phyloP scores from a whole-genome alignment of 805 yeast species.

The Kodamaea leandrae region DNA sequence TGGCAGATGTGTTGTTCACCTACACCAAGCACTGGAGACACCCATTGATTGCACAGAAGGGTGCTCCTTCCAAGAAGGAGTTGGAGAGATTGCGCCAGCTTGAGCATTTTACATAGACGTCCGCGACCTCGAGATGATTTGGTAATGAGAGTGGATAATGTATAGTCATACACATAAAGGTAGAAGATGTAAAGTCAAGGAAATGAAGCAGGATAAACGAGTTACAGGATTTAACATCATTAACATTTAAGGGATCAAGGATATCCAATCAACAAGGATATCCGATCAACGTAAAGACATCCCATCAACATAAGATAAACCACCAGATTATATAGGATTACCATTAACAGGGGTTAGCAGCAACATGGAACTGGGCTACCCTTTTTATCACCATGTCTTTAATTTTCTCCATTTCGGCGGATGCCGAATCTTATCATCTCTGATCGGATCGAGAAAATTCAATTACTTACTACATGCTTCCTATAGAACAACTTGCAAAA shows the following conservation, averaged over 20 bases:
- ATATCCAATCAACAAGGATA: too few species aligned
- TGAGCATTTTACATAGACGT: constrained; percentile 36
- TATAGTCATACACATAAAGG: neutral
- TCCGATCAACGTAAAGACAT: too few species aligned
- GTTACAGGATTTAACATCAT: too few species aligned
- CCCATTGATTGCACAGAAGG: constrained; percentile 46
- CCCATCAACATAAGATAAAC: too few species aligned
- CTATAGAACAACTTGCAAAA: constrained; percentile 49
- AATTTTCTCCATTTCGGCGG: neutral
- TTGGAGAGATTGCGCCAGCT: constrained; percentile 42
- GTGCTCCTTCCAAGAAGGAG: constrained; percentile 41
- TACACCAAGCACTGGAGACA: constrained; percentile 50
- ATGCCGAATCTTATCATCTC: neutral
- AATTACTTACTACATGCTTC: neutral
- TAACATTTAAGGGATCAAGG: too few species aligned
- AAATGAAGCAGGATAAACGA: neutral
- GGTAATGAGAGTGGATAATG: neutral
- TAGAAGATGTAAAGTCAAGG: neutral
- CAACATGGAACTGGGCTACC: too few species aligned
- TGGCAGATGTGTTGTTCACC: constrained; percentile 46
- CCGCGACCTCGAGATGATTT: neutral
- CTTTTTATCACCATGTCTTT: too few species aligned
- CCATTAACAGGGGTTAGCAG: too few species aligned
- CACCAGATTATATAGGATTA: too few species aligned
- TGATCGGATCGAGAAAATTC: neutral